These are phyloP conservation scores for Nepenthes mirabilis DNA, from an alignment of 148 eudicot genomes.

Conservation along the genomic window DNA sequence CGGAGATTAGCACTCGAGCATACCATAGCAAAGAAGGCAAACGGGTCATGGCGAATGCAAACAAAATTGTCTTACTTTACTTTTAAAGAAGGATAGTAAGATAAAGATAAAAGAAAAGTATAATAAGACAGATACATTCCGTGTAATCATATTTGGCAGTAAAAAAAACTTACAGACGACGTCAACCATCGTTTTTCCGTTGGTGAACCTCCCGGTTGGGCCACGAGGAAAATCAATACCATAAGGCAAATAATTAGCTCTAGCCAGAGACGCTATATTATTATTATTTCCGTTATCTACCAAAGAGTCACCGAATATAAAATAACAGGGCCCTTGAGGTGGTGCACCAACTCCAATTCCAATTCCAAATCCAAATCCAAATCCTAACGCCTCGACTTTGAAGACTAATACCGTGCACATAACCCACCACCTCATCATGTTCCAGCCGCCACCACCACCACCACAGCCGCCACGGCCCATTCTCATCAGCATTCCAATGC, in stretches of 20 bases:
- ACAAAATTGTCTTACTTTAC: too few species aligned
- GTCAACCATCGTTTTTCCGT: constrained; percentile 70
- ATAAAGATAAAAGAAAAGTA: too few species aligned
- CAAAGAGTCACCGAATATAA: constrained; percentile 77
- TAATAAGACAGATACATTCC: too few species aligned
- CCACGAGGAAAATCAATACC: constrained; percentile 74
- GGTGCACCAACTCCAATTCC: constrained; percentile 14
- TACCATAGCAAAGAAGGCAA: too few species aligned
- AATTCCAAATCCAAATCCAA: too few species aligned
- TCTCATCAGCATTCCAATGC: too few species aligned
- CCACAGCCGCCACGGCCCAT: constrained; percentile 8
- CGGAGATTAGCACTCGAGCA: too few species aligned
- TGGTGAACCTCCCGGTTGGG: constrained; percentile 74
- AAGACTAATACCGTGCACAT: not conserved
- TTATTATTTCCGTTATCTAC: constrained; percentile 92
- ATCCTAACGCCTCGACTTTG: not conserved
- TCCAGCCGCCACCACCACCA: constrained; percentile 4
- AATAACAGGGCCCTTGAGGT: constrained; percentile 72
- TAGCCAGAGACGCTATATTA: constrained; percentile 51
- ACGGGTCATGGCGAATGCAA: too few species aligned
- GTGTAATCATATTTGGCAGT: too few species aligned
- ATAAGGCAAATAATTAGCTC: constrained; percentile 71
- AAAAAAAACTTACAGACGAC: constrained; percentile 34
- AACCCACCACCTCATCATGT: constrained; percentile 3
- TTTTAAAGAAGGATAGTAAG: too few species aligned